Evolutionary conservation across 805 yeast genomes (phyloP), one percentile per base, ranked within the genome.

Genomic region (Nakazawaea molendinolei): DNA sequence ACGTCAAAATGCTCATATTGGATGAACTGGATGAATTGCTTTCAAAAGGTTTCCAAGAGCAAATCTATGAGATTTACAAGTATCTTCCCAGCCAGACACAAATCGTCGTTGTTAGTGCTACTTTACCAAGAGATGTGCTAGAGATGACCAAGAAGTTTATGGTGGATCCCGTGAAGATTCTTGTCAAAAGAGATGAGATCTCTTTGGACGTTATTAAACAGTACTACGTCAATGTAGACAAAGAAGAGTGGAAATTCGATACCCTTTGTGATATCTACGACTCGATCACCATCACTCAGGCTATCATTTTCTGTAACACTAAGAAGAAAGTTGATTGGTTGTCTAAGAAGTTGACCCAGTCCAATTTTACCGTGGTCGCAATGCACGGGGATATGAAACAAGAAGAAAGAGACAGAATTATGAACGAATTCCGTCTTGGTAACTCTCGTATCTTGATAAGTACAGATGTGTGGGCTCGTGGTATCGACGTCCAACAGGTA

Each of bases 21-120:
- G 98, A 90, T 69, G 98, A 90, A 71, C 97, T 97, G 55, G 98
- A 90, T 72, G 97, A 92, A 73, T 74, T 90, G 79, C 74, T 90
- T 60, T 76, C 86, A 32, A 73, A 85, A 44, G 98, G 98, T 41
- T 90, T 90, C 73, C 85, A 86, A 67, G 92, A 86, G 55, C 97
- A 89, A 65, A 90, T 92, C 49, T 86, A 89, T 70, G 90, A 92
- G 60, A 85, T 92, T 46, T 92, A 85, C 75, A 73, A 82, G 48
- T 78, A 79, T 61, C 71, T 92, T 56, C 97, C 97, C 42, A 77
- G 80, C 44, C 72, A 83, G 39, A 81, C 92, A 48, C 98, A 92
- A 68, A 96, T 89, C 46, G 96, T 92, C 22, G 85, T 90, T 43
- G 84, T 92, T 45, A 78, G 90, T 49, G 98, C 98, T 41, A 90